Conservation (phyloP, 2,329 filamentous ascomycete species). For the Neopestalotiopsis sp. region DNA sequence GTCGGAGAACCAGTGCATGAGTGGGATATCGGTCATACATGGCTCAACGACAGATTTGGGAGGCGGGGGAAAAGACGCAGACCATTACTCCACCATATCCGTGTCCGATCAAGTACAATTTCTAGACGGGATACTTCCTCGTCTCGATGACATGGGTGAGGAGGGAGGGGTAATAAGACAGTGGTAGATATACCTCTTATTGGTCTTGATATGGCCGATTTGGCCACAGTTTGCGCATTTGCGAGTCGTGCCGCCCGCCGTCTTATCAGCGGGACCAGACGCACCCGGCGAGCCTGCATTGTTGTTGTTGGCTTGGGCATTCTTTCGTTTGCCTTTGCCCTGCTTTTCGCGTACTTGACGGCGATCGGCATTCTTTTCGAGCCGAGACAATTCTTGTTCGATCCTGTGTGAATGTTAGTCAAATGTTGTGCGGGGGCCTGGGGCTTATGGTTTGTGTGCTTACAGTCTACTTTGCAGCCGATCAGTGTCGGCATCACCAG, state of each 20-base stretch:
- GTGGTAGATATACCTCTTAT: constrained; percentile 80
- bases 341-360: constrained; percentile 89
- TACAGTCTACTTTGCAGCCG: constrained; percentile 52
- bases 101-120: background rate
- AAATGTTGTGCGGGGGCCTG: constrained; percentile 39
- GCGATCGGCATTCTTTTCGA: constrained; percentile 91
- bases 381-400: constrained; percentile 77
- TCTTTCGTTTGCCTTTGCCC: constrained; percentile 67
- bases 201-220: constrained; percentile 97
- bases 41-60: too few species aligned
- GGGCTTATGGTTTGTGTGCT: constrained; percentile 36
- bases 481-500: constrained; percentile 57
- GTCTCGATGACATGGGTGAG: background rate
- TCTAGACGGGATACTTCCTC: constrained; percentile 11
- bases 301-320: constrained; percentile 44
- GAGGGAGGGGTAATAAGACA: constrained; percentile 29
- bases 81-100: background rate
- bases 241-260: constrained; percentile 71
- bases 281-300: constrained; percentile 55
- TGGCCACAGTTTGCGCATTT: constrained; percentile 98
- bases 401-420: constrained; percentile 53
- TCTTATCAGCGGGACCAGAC: constrained; percentile 54
- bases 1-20: too few species aligned
- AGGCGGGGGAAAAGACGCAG: too few species aligned
- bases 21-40: too few species aligned